A percentile compares a stretch with the other conserved stretches of the same genome.
phyloP scores from a whole-genome alignment of 1,139 yeast species.

The Pneumocystis murina region DNA sequence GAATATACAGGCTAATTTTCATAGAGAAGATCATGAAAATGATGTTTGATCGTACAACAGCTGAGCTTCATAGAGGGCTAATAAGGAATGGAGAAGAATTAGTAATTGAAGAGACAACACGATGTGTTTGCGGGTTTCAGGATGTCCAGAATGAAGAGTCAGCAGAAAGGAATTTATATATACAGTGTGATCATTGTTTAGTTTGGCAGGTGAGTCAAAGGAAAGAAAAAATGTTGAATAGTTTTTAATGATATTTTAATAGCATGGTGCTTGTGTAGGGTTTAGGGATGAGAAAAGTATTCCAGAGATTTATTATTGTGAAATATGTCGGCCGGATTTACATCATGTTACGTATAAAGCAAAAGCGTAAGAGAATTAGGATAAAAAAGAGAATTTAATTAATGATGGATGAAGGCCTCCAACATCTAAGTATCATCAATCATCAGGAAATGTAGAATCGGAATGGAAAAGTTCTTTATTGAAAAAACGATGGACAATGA shows the following conservation, averaged over 20 bases:
- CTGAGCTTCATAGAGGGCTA: background rate
- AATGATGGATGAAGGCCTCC: background rate
- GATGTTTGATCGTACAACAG: background rate
- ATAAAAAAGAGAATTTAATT: background rate
- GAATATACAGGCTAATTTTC: background rate
- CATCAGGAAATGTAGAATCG: background rate
- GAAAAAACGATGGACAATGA: constrained; percentile 23
- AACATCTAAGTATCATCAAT: background rate
- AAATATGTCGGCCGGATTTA: constrained; percentile 1
- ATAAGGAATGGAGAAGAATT: background rate
- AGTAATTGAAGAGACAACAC: constrained; percentile 47
- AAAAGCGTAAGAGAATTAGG: background rate
- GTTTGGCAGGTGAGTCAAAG: constrained; percentile 97
- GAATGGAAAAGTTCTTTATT: background rate
- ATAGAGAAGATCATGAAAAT: background rate
- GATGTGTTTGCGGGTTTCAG: constrained; percentile 62
- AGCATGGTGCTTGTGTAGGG: background rate
- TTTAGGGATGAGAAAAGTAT: background rate
- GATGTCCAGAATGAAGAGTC: constrained; percentile 39
- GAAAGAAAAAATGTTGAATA: constrained; percentile 39
- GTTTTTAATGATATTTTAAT: background rate
- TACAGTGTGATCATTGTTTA: constrained; percentile 74
- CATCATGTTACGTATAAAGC: background rate
- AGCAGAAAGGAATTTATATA: constrained; percentile 55
- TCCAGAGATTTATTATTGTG: background rate